A percentile compares a stretch with the other conserved stretches of the same genome.
Conservation (phyloP, 345 rosid species). For the Moringa oleifera region DNA sequence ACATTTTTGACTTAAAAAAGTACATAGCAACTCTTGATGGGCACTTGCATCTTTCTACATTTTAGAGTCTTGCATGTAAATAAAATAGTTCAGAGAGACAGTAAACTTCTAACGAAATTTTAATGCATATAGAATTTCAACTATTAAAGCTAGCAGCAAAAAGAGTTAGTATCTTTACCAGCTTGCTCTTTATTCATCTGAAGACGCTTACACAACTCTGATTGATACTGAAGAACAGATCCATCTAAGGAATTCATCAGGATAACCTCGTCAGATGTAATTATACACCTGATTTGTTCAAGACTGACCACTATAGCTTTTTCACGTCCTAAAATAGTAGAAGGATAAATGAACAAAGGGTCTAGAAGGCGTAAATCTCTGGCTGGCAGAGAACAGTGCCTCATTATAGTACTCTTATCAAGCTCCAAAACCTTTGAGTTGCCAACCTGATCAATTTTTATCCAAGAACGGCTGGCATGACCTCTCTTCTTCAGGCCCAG, state of each 20-base stretch:
- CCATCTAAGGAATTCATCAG: conserved; percentile 87
- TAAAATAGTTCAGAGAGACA: no score
- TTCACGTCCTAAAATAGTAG: conserved; percentile 86
- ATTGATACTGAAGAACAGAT: conserved; percentile 63
- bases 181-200: conserved; percentile 54
- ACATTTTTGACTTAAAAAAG: neutral
- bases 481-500: conserved; percentile 78
- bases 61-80: neutral
- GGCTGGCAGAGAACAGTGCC: conserved; percentile 84
- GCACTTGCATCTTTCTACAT: neutral
- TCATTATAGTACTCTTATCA: conserved; percentile 85
- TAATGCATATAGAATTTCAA: neutral
- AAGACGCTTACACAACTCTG: conserved; percentile 82
- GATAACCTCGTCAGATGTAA: conserved; percentile 89
- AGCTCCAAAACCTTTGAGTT: conserved; percentile 61
- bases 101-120: no score
- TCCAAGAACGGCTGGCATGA: conserved; percentile 87
- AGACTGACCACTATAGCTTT: conserved; percentile 91
- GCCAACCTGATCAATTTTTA: conserved; percentile 75
- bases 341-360: conserved; percentile 92
- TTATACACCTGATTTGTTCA: conserved; percentile 89
- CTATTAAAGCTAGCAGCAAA: neutral
- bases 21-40: neutral
- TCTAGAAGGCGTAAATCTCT: conserved; percentile 92
- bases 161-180: conserved; percentile 28